A percentile compares a stretch with the other conserved stretches of the same genome.
Evolutionary conservation across 306 rosid species (phyloP).

Genomic region (Castanea crenata): DNA sequence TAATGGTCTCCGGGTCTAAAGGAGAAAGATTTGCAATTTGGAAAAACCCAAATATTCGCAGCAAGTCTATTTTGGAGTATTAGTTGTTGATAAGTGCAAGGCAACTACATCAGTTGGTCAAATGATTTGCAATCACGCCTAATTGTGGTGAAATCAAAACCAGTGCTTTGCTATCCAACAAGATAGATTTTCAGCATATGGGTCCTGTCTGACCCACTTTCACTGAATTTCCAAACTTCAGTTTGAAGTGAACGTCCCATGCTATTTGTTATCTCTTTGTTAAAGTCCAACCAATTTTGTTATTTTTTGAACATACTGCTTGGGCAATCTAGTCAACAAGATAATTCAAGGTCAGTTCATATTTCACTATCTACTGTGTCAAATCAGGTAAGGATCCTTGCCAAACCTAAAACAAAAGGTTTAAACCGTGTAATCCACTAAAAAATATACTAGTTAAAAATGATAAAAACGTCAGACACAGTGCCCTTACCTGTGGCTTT

Average conservation of each 20-base stretch:
- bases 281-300: neutral
- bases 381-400: neutral
- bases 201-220: neutral
- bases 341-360: neutral
- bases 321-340: slow-evolving; percentile 1
- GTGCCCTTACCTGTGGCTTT: slow-evolving; percentile 80
- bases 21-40: neutral
- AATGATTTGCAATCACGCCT: neutral
- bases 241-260: neutral
- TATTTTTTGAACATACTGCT: neutral
- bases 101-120: neutral
- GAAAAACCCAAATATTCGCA: neutral
- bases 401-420: neutral
- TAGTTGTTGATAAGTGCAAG: neutral
- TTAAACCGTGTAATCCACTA: neutral
- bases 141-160: neutral
- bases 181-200: neutral
- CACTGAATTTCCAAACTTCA: neutral
- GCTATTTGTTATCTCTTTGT: neutral
- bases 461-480: neutral
- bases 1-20: too few species aligned
- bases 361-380: neutral
- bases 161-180: neutral
- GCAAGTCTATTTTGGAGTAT: neutral
- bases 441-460: neutral